phyloP scores from a whole-genome alignment of 192 early-diverging fungal genomes.

The Dissophora globulifera region DNA sequence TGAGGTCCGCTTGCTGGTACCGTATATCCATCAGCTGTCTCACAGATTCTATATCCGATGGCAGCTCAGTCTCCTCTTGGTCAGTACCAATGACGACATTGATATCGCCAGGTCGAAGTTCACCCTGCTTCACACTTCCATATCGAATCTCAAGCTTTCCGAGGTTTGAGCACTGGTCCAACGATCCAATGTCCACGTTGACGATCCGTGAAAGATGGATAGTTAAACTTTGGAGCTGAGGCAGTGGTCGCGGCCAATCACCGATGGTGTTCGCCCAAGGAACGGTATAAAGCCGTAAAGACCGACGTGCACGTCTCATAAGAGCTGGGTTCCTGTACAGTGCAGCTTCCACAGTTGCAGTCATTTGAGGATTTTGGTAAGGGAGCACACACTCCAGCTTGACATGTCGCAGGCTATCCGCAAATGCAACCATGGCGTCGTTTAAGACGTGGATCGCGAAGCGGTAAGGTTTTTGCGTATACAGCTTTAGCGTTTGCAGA shows the following conservation, averaged over 20 bases:
- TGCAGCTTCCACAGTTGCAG: too few species aligned
- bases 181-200: slow-evolving; percentile 1
- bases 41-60: not conserved
- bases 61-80: not conserved
- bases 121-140: not conserved
- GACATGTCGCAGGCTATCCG: not conserved
- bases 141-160: not conserved
- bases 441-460: slow-evolving; percentile 8
- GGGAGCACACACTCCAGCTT: too few species aligned
- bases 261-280: not conserved
- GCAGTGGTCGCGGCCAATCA: not conserved
- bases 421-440: slow-evolving; percentile 7
- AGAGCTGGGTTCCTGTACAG: too few species aligned
- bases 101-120: too few species aligned
- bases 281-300: not conserved
- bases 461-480: not conserved
- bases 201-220: not conserved
- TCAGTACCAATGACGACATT: not conserved
- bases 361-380: not conserved
- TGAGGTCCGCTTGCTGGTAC: not conserved
- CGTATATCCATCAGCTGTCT: not conserved
- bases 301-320: not conserved
- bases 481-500: not conserved
- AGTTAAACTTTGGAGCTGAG: not conserved
- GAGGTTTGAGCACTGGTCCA: slow-evolving; percentile 13